These are phyloP conservation scores for Glonium stellatum DNA, from an alignment of 495 filamentous ascomycete species.

Conservation along the genomic window DNA sequence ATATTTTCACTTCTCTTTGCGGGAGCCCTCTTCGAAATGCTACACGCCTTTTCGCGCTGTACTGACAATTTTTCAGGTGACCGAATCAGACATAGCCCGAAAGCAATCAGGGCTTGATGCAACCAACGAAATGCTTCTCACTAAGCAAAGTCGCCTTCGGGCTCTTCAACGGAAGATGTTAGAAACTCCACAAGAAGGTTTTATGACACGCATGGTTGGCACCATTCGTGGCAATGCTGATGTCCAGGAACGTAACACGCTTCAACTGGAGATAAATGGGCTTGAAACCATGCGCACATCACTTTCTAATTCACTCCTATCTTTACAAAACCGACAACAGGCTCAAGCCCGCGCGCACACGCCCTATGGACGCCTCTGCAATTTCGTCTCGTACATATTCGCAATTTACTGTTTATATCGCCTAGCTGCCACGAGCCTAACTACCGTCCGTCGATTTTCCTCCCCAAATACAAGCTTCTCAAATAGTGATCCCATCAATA, in stretches of 20 bases:
- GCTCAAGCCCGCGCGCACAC: slow-evolving; percentile 57
- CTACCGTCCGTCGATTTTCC: slow-evolving; percentile 51
- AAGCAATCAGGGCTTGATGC: slow-evolving; percentile 69
- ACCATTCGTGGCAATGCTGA: slow-evolving; percentile 56
- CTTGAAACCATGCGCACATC: slow-evolving; percentile 66
- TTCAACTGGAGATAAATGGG: slow-evolving; percentile 70
- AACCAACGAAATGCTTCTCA: slow-evolving; percentile 63
- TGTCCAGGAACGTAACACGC: slow-evolving; percentile 53
- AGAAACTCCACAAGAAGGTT: slow-evolving; percentile 45
- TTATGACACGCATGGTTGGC: slow-evolving; percentile 62
- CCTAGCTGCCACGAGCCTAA: slow-evolving; percentile 58
- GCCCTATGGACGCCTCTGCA: slow-evolving; percentile 50
- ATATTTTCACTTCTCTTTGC: neutral
- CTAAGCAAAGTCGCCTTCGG: slow-evolving; percentile 60
- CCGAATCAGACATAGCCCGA: slow-evolving; percentile 61
- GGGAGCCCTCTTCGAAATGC: neutral
- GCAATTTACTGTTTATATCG: slow-evolving; percentile 71
- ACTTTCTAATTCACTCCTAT: slow-evolving; percentile 52
- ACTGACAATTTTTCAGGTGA: slow-evolving; percentile 36
- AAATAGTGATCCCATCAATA: slow-evolving; percentile 68
- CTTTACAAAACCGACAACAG: slow-evolving; percentile 52
- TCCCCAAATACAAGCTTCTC: slow-evolving; percentile 50
- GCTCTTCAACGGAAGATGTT: slow-evolving; percentile 58
- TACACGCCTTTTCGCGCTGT: neutral
- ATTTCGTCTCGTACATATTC: slow-evolving; percentile 54